A percentile compares a stretch with the other conserved stretches of the same genome.
Conservation (phyloP, 257 asterid species). For the Anisodus acutangulus region DNA sequence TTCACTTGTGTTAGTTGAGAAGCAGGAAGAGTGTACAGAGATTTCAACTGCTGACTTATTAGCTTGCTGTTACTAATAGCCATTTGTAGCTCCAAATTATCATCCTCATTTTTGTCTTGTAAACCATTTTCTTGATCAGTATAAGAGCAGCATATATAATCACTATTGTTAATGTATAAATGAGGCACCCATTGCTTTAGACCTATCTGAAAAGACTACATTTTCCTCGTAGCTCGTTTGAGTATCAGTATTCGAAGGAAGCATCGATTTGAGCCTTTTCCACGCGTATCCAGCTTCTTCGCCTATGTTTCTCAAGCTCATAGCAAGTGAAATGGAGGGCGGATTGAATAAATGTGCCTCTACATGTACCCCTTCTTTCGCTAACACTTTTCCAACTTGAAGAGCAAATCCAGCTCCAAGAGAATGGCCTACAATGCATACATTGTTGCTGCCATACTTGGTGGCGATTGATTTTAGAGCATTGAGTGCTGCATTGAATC, state of each 20-base stretch:
- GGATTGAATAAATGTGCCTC: slow-evolving; percentile 85
- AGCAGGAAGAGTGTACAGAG: slow-evolving; percentile 60
- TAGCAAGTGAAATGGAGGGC: slow-evolving; percentile 75
- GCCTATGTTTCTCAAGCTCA: slow-evolving; percentile 60
- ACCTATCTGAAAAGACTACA: slow-evolving; percentile 37
- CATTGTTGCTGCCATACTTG: slow-evolving; percentile 64
- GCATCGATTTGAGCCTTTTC: slow-evolving; percentile 60
- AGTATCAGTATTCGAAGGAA: slow-evolving; percentile 44
- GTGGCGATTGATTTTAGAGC: slow-evolving; percentile 53
- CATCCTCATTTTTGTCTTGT: slow-evolving; percentile 37
- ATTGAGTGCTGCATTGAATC: slow-evolving; percentile 53
- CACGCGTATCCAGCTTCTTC: slow-evolving; percentile 66
- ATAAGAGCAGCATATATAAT: slow-evolving; percentile 74
- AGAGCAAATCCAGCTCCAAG: slow-evolving; percentile 85
- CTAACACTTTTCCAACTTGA: slow-evolving; percentile 72
- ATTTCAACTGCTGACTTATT: slow-evolving; percentile 68
- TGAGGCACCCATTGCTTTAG: slow-evolving; percentile 77
- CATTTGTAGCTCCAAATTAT: slow-evolving; percentile 66
- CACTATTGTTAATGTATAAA: slow-evolving; percentile 71
- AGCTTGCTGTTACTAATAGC: slow-evolving; percentile 65
- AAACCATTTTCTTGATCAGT: slow-evolving; percentile 49
- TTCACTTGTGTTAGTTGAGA: slow-evolving; percentile 29
- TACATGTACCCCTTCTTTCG: slow-evolving; percentile 65
- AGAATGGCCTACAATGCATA: slow-evolving; percentile 74
- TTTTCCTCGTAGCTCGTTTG: neutral